Base-by-base conservation (phyloP, 352 stramenopile species). In the Peronospora farinosa region DNA sequence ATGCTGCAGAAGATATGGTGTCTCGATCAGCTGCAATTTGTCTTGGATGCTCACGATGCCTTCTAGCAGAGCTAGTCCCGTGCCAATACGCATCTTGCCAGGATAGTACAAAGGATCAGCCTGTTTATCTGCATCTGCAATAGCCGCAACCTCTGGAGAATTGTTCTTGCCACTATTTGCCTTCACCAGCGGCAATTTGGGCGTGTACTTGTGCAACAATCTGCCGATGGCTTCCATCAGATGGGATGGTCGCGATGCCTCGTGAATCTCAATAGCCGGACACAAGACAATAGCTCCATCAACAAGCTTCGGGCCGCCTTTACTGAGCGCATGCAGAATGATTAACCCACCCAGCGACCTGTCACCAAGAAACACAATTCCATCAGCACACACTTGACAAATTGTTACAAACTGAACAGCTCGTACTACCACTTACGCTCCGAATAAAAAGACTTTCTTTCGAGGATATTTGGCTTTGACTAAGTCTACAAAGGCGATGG, bases 1-100 rank as follows among this genome's bases (percentile, higher is more conserved):
- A 39, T 92, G 80, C 45, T 89, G 75, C 28, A 92, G 75, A 51
- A 88, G 51, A 51, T 88, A 89, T n/a, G 80, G 74, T 51, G 67
- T 74, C 40, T 84, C 72, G 39, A 89, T 85, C 16, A 65, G 47
- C 17, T 79, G 59, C 19, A 81, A 51, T 51, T 84, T 73, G 54
- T 72, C 63, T 16, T 82, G 74, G 25, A 92, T 66, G 37, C 47
- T 64, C 37, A 57, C 53, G 40, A 88, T 73, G 5, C 73, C 72
- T 51, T 89, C 66, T 33, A 89, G 53, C 25, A 92, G 61, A n/a
- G 78, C 78, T 33, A 87, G 54, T 0, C 76, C 80, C 16, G 78
- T 89, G 50, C 80, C 80, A 42, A 92, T 71, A 32, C 78, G 76
- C 57, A 92, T 67, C 11, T 74, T 67, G 16, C 80, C 80, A 12